Evolutionary conservation across 1,284 basidiomycete genomes (phyloP).

Genomic region (Ustilago loliicola): DNA sequence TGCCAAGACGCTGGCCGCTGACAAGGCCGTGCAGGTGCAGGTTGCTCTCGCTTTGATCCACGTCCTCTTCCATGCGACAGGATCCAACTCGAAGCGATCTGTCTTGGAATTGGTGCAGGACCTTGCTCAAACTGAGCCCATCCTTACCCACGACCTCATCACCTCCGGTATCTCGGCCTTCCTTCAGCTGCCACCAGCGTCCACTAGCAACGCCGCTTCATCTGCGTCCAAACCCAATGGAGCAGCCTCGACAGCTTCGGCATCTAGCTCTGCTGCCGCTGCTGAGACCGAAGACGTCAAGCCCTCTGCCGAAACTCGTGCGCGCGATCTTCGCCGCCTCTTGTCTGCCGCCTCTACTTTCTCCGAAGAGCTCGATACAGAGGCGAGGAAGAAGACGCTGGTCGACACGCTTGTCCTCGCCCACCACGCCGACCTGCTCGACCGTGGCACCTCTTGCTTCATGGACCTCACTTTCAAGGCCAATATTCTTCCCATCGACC

Average conservation of each 20-base stretch:
- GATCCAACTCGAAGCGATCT: constrained; percentile 31
- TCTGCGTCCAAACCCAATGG: constrained; percentile 28
- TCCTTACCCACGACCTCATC: constrained; percentile 48
- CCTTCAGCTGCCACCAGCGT: constrained; percentile 31
- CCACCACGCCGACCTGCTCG: constrained; percentile 60
- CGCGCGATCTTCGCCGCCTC: constrained; percentile 48
- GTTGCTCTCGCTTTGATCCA: constrained; percentile 53
- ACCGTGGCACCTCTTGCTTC: constrained; percentile 56
- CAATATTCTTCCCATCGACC: constrained; percentile 56
- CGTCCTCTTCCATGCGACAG: constrained; percentile 48
- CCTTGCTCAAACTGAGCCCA: constrained; percentile 28
- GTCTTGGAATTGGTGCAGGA: constrained; percentile 29
- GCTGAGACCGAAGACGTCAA: constrained; percentile 47
- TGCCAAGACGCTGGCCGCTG: constrained; percentile 21
- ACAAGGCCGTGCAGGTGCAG: constrained; percentile 41
- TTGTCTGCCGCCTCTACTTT: constrained; percentile 54
- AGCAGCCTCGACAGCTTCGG: constrained; percentile 16
- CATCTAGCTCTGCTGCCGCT: constrained; percentile 21
- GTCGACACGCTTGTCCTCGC: constrained; percentile 63
- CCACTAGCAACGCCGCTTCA: constrained; percentile 8
- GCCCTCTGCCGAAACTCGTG: constrained; percentile 43
- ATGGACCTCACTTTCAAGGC: constrained; percentile 65
- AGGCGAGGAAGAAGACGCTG: constrained; percentile 48
- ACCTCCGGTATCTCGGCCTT: constrained; percentile 44
- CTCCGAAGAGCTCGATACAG: constrained; percentile 32